phyloP scores from a whole-genome alignment of 2,329 filamentous ascomycete species.

The Aspergillus terreus region DNA sequence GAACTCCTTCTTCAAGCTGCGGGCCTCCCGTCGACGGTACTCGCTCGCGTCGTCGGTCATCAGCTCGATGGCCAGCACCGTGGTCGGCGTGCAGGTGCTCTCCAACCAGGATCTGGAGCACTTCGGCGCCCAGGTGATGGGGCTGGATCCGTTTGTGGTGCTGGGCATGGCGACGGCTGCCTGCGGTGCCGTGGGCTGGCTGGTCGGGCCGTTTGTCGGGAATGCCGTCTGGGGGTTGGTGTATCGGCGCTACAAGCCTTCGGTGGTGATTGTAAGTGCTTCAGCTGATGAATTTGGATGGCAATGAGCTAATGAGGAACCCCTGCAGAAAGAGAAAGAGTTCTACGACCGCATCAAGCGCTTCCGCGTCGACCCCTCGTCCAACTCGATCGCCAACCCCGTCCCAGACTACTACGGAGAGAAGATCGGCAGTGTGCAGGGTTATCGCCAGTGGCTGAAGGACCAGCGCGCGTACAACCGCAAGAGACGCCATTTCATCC shows the following conservation, averaged over 20 bases:
- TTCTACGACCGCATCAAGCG: constrained; percentile 91
- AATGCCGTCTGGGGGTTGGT: constrained; percentile 73
- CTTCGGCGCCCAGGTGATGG: constrained; percentile 64
- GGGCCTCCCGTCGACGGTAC: constrained; percentile 77
- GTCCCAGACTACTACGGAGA: constrained; percentile 98
- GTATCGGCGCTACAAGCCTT: constrained; percentile 65
- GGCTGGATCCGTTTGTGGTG: constrained; percentile 82
- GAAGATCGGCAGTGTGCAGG: constrained; percentile 89
- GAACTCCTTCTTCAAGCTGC: constrained; percentile 90
- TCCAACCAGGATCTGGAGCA: constrained; percentile 67
- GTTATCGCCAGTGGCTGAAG: constrained; percentile 93
- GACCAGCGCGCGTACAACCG: constrained; percentile 96
- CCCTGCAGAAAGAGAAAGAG: constrained; percentile 75
- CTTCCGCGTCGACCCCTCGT: constrained; percentile 84
- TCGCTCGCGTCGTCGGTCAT: constrained; percentile 73
- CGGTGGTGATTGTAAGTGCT: constrained; percentile 64
- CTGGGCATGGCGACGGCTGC: constrained; percentile 75
- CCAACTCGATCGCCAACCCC: constrained; percentile 85
- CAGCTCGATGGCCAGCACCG: constrained; percentile 60
- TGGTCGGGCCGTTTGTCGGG: constrained; percentile 78
- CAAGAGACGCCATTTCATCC: constrained; percentile 58
- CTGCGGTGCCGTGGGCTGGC: constrained; percentile 79
- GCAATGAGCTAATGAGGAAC: too few relatives aligned
- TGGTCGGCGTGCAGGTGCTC: constrained; percentile 52
- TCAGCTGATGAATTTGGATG: background rate